Percentiles rank a stretch among this genome's conserved stretches.
Evolutionary conservation across 2,329 filamentous ascomycete genomes (phyloP).

Genomic region (Aureobasidium sp.): DNA sequence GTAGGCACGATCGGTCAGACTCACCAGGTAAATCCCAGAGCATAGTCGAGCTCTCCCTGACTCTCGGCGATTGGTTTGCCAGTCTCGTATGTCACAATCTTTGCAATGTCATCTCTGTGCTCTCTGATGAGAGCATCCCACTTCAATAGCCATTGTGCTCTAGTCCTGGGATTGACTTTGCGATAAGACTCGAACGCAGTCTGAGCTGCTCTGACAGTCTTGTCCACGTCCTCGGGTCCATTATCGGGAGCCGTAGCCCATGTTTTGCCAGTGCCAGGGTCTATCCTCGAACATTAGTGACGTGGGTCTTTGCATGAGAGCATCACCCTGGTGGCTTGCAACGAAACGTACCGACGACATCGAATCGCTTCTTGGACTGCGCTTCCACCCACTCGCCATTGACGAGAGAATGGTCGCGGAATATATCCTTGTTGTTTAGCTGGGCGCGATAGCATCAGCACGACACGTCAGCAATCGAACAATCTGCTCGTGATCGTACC

Average conservation of each 20-base stretch:
- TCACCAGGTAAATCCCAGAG: slow-evolving; percentile 42
- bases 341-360: slow-evolving; percentile 42
- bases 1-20: background rate
- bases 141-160: slow-evolving; percentile 56
- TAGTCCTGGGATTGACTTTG: slow-evolving; percentile 52
- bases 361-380: slow-evolving; percentile 51
- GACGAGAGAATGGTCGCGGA: slow-evolving; percentile 48
- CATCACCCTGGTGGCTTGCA: background rate
- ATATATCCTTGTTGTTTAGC: slow-evolving; percentile 49
- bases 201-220: slow-evolving; percentile 53
- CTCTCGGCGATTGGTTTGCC: slow-evolving; percentile 44
- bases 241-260: slow-evolving; percentile 44
- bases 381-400: slow-evolving; percentile 50
- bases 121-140: slow-evolving; percentile 60
- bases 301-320: background rate
- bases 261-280: slow-evolving; percentile 44
- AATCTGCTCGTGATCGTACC: slow-evolving; percentile 24
- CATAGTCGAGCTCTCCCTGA: slow-evolving; percentile 44
- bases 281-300: slow-evolving; percentile 28
- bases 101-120: slow-evolving; percentile 55
- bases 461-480: background rate
- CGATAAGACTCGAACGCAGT: slow-evolving; percentile 55
- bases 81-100: slow-evolving; percentile 52
- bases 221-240: slow-evolving; percentile 53
- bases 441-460: slow-evolving; percentile 21